These are phyloP conservation scores for Suhomyces xylopsoci DNA, from an alignment of 805 yeast genomes.

Conservation along the genomic window DNA sequence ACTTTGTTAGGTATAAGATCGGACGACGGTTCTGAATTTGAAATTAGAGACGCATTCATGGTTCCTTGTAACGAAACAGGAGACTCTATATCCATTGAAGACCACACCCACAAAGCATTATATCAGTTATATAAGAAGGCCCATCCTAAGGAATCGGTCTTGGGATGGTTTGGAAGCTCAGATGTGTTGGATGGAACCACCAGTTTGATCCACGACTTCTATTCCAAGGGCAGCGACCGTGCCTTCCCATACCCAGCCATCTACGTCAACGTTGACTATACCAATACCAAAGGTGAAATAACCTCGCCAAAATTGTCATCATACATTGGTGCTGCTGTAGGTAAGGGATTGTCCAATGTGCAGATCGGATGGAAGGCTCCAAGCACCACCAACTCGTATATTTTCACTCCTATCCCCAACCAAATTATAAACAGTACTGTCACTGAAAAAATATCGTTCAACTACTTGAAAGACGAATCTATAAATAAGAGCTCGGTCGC, in stretches of 20 bases:
- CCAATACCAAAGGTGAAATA: slow-evolving; percentile 44
- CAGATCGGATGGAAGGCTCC: slow-evolving; percentile 40
- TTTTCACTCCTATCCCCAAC: slow-evolving; percentile 76
- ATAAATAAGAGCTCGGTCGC: slow-evolving; percentile 25
- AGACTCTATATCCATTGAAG: slow-evolving; percentile 74
- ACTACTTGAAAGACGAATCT: slow-evolving; percentile 38
- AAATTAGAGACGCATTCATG: slow-evolving; percentile 70
- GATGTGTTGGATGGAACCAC: slow-evolving; percentile 64
- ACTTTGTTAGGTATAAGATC: slow-evolving; percentile 78
- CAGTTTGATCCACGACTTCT: slow-evolving; percentile 78
- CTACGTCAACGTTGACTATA: slow-evolving; percentile 68
- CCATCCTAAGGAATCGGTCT: slow-evolving; percentile 71
- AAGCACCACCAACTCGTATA: slow-evolving; percentile 40
- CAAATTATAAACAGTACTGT: slow-evolving; percentile 50
- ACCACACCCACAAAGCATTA: slow-evolving; percentile 68
- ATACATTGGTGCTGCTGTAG: slow-evolving; percentile 76
- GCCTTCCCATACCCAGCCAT: slow-evolving; percentile 75
- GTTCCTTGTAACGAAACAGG: slow-evolving; percentile 76
- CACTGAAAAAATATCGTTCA: slow-evolving; percentile 57
- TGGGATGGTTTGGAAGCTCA: slow-evolving; percentile 81
- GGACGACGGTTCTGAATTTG: slow-evolving; percentile 77
- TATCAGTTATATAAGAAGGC: slow-evolving; percentile 71
- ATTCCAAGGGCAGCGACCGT: slow-evolving; percentile 64
- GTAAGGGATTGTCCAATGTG: slow-evolving; percentile 43
- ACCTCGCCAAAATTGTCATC: slow-evolving; percentile 57